Conservation (phyloP, 495 filamentous ascomycete species). For the Neurospora sp. region DNA sequence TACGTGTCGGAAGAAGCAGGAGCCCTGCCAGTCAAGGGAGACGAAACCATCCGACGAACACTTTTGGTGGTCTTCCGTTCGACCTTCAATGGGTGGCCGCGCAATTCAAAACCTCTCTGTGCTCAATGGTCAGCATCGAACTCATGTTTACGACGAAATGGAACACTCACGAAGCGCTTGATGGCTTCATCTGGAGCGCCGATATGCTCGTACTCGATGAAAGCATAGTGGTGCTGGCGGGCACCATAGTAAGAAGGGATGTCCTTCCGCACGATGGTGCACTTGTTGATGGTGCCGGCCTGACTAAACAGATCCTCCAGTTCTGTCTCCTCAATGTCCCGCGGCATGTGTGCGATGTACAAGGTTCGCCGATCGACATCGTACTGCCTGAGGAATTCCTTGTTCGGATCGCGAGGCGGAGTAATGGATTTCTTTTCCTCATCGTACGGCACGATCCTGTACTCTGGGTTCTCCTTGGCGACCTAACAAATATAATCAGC, state of each 20-base stretch:
- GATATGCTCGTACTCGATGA: constrained; percentile 37
- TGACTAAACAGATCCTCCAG: constrained; percentile 27
- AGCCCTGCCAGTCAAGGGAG: not conserved
- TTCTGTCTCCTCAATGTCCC: constrained; percentile 23
- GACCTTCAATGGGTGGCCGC: constrained; percentile 5
- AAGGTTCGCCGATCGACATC: constrained; percentile 40
- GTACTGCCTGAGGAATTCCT: constrained; percentile 29
- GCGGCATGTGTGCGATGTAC: constrained; percentile 41
- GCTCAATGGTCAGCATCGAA: constrained; percentile 2
- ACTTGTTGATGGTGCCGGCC: constrained; percentile 31
- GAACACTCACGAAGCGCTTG: constrained; percentile 8
- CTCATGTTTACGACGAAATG: not conserved
- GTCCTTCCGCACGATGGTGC: constrained; percentile 30
- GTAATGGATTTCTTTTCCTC: constrained; percentile 16
- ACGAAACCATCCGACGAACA: not conserved
- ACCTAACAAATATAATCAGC: constrained; percentile 14
- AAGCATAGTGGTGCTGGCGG: constrained; percentile 36
- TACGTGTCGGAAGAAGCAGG: not conserved
- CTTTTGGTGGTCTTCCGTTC: constrained; percentile 11
- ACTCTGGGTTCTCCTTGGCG: constrained; percentile 16
- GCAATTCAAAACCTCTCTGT: not conserved
- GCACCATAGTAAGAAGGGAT: constrained; percentile 1
- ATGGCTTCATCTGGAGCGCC: constrained; percentile 32
- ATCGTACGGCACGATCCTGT: constrained; percentile 25
- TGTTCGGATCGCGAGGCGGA: constrained; percentile 15